Percentiles rank a stretch among this genome's conserved stretches.
phyloP scores from a whole-genome alignment of 2,329 filamentous ascomycete species.

The Aureobasidium vineae region DNA sequence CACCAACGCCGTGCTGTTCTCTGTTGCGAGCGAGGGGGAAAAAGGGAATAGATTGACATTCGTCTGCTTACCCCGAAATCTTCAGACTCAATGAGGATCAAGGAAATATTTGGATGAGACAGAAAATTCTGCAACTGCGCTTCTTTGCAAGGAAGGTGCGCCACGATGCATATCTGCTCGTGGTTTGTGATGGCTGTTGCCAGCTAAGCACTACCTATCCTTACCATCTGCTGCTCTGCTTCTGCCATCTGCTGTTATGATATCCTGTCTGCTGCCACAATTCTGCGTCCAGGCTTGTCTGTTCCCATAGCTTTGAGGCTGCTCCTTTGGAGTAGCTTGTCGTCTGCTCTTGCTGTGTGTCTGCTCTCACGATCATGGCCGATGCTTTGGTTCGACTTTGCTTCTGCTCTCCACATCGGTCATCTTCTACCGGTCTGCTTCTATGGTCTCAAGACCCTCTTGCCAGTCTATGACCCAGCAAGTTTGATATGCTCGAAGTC shows the following conservation, averaged over 20 bases:
- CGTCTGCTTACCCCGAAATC: conserved; percentile 31
- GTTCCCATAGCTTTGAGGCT: too few species aligned
- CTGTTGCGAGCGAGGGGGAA: conserved; percentile 28
- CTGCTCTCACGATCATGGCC: too few species aligned
- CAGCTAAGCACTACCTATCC: neutral
- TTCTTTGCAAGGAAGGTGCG: neutral
- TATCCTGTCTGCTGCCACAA: neutral
- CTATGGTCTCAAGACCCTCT: too few species aligned
- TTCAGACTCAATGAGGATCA: conserved; percentile 13
- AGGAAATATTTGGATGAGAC: neutral
- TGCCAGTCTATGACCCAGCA: too few species aligned
- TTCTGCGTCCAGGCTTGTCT: too few species aligned
- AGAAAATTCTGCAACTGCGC: neutral
- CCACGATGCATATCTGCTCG: neutral
- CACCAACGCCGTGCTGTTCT: neutral
- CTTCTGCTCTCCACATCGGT: neutral
- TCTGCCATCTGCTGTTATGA: neutral
- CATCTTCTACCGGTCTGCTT: neutral
- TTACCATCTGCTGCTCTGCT: neutral
- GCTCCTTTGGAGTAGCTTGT: neutral
- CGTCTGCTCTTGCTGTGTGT: neutral
- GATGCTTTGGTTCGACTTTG: too few species aligned
- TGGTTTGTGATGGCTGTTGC: neutral
- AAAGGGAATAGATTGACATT: conserved; percentile 28
- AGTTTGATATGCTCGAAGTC: too few species aligned